Conservation (phyloP, 2,329 filamentous ascomycete species). For the Fusarium lyarnte region DNA sequence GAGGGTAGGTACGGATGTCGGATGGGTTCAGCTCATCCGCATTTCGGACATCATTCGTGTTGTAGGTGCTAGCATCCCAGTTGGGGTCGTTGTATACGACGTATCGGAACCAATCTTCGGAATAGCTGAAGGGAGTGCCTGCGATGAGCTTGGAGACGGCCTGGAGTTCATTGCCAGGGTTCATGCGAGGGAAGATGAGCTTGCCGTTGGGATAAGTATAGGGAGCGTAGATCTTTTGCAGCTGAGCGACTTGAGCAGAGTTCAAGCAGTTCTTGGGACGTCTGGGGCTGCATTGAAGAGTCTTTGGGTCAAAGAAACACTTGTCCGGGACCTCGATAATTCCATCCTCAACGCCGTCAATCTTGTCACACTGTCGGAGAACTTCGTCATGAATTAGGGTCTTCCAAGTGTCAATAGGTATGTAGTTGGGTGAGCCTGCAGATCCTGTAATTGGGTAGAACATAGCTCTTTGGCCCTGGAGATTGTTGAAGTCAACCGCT, state of each 20-base stretch:
- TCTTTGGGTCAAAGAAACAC: slow-evolving; percentile 56
- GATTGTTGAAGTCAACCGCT: slow-evolving; percentile 57
- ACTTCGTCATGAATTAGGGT: slow-evolving; percentile 54
- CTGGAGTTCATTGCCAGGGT: slow-evolving; percentile 19
- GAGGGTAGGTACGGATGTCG: slow-evolving; percentile 12
- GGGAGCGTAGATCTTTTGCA: slow-evolving; percentile 11
- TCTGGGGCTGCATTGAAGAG: slow-evolving; percentile 48
- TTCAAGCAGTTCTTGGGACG: neutral
- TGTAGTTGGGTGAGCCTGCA: neutral
- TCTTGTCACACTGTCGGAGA: slow-evolving; percentile 59
- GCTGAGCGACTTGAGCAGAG: neutral
- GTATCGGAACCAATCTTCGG: slow-evolving; percentile 22
- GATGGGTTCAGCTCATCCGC: slow-evolving; percentile 17
- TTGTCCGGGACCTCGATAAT: slow-evolving; percentile 58
- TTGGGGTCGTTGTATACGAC: slow-evolving; percentile 2
- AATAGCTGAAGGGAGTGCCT: slow-evolving; percentile 17
- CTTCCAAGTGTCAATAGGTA: slow-evolving; percentile 1
- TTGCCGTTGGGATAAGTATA: slow-evolving; percentile 14
- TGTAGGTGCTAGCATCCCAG: slow-evolving; percentile 20
- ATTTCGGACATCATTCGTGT: neutral
- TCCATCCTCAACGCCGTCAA: slow-evolving; percentile 60
- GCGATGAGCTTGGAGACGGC: slow-evolving; percentile 12
- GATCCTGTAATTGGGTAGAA: slow-evolving; percentile 19
- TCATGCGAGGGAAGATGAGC: slow-evolving; percentile 27
- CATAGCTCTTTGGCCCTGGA: slow-evolving; percentile 38